phyloP scores from a whole-genome alignment of 23 red algal genomes.

The Cyanidiococcus yangmingshanensis region DNA sequence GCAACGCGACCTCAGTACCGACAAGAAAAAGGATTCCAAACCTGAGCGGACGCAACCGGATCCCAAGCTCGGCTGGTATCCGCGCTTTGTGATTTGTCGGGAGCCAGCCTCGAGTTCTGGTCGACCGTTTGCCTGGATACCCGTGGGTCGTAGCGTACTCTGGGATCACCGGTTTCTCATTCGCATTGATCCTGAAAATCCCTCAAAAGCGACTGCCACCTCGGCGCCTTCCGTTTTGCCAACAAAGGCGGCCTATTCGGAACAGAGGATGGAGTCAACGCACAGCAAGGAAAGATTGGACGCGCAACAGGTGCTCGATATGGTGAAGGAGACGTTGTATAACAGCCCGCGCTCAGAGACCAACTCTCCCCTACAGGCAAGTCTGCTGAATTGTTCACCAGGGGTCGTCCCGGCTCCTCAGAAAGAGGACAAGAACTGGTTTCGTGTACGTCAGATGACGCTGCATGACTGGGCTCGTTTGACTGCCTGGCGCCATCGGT shows the following conservation, averaged over 20 bases:
- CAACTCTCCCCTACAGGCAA: neutral
- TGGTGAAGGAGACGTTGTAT: neutral
- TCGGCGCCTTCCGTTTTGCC: neutral
- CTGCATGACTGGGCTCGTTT: slow-evolving; percentile 3
- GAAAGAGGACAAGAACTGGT: neutral
- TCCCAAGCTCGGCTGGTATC: slow-evolving; percentile 12
- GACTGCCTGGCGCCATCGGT: slow-evolving; percentile 2
- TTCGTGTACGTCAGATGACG: slow-evolving; percentile 6
- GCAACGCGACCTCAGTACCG: neutral
- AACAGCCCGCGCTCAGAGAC: neutral
- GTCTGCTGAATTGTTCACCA: neutral
- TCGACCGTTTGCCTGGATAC: neutral
- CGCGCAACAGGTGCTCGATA: neutral
- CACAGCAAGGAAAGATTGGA: neutral
- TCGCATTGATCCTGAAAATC: neutral
- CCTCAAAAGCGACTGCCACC: neutral
- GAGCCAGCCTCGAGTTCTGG: neutral
- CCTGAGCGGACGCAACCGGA: neutral
- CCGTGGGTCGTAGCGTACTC: neutral
- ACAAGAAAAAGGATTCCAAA: neutral
- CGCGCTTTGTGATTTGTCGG: neutral
- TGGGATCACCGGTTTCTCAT: slow-evolving; percentile 15
- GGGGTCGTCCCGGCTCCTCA: neutral
- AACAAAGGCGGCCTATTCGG: neutral
- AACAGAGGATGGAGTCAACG: too few species aligned